Evolutionary conservation across 768 basidiomycete genomes (phyloP).

Genomic region (Podaxis sp.): DNA sequence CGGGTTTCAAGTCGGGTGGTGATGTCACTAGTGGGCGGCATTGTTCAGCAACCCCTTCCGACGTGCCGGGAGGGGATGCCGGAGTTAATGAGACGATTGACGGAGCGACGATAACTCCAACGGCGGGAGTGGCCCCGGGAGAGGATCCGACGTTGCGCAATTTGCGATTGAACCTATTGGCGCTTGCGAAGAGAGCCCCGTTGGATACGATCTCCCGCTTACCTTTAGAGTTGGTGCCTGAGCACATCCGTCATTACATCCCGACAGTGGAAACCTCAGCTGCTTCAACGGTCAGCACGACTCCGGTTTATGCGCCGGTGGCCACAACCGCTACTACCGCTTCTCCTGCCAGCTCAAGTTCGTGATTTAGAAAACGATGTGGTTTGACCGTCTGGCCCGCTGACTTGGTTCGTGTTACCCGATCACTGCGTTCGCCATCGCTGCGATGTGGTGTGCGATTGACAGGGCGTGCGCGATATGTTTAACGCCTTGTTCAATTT

Average conservation of each 20-base stretch:
- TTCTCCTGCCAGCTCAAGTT: neutral
- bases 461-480: neutral
- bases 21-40: neutral
- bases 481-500: neutral
- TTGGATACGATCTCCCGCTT: conserved; percentile 66
- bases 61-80: neutral
- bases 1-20: neutral
- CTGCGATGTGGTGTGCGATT: neutral
- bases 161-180: conserved; percentile 71
- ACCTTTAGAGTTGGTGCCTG: conserved; percentile 65
- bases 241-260: conserved; percentile 61
- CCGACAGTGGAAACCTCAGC: conserved; percentile 45
- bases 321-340: neutral
- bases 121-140: neutral
- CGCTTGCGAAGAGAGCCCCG: conserved; percentile 76
- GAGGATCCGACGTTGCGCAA: conserved; percentile 57
- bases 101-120: neutral
- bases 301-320: neutral
- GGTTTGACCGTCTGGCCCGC: neutral
- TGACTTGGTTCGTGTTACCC: neutral
- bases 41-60: neutral
- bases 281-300: neutral
- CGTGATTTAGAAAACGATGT: neutral
- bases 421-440: neutral
- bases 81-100: conserved; percentile 1